Percentiles rank a stretch among this genome's conserved stretches.
Conservation (phyloP, 2,329 filamentous ascomycete genomes). For the Exophiala alcalophila region DNA sequence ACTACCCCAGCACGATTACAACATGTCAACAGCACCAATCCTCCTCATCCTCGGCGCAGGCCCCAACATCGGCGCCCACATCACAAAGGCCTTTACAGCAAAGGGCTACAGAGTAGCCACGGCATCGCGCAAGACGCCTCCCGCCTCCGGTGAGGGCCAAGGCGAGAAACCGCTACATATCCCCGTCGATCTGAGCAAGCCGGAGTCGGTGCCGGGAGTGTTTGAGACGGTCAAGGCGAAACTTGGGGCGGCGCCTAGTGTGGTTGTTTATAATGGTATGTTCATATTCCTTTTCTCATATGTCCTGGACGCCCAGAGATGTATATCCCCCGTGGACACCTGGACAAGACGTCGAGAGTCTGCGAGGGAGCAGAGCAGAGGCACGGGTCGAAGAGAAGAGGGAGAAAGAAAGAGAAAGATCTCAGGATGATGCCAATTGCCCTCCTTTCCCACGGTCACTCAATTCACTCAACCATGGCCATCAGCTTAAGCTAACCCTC, state of each 20-base stretch:
- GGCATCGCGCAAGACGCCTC: conserved; percentile 30
- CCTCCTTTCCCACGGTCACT: conserved; percentile 46
- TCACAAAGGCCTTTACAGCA: conserved; percentile 39
- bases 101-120: conserved; percentile 47
- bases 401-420: conserved; percentile 34
- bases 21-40: too few relatives aligned
- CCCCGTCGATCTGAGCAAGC: conserved; percentile 36
- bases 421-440: conserved; percentile 28
- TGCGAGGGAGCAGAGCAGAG: not conserved
- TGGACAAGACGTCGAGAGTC: not conserved
- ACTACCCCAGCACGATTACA: too few relatives aligned
- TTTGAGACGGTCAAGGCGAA: conserved; percentile 41
- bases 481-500: too few relatives aligned
- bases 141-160: not conserved
- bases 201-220: conserved; percentile 34
- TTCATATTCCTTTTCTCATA: not conserved
- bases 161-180: too few relatives aligned
- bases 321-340: too few relatives aligned
- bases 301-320: conserved; percentile 8
- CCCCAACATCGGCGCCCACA: conserved; percentile 40
- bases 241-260: conserved; percentile 40
- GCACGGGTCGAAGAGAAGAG: conserved; percentile 3
- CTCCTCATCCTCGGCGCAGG: conserved; percentile 46
- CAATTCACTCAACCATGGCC: too few relatives aligned
- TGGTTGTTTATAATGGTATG: conserved; percentile 43